Percentiles rank a stretch among this genome's conserved stretches.
Evolutionary conservation across 192 early-diverging fungal genomes (phyloP).

Genomic region (Podila minutissima): DNA sequence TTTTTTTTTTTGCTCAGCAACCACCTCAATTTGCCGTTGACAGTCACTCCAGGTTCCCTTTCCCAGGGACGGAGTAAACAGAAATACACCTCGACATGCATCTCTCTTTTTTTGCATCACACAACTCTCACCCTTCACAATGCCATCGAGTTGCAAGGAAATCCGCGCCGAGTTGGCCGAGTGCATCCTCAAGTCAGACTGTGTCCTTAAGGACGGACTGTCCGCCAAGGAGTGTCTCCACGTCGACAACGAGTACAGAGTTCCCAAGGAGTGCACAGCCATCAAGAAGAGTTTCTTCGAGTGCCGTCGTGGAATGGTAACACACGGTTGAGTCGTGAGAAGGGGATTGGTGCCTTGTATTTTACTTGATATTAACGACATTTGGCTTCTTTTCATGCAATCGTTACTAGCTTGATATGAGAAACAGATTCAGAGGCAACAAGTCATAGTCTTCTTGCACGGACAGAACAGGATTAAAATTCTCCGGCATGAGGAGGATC

Average conservation of each 20-base stretch:
- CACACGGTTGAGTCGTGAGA: too few relatives aligned
- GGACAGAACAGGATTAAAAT: neutral
- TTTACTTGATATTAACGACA: neutral
- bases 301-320: constrained; percentile 66
- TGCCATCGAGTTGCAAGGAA: constrained; percentile 70
- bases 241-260: constrained; percentile 56
- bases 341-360: neutral
- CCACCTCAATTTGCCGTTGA: too few relatives aligned
- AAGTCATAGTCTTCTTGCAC: constrained; percentile 48
- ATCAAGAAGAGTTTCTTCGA: constrained; percentile 67
- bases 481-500: neutral
- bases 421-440: constrained; percentile 62
- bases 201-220: constrained; percentile 58
- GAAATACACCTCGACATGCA: too few relatives aligned
- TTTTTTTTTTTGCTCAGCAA: neutral
- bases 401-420: constrained; percentile 56
- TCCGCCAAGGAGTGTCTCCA: constrained; percentile 63
- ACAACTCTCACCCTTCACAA: constrained; percentile 8
- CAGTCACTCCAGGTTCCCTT: too few relatives aligned
- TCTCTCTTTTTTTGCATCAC: neutral
- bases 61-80: too few relatives aligned
- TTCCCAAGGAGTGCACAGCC: constrained; percentile 62
- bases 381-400: neutral
- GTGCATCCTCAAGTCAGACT: constrained; percentile 67
- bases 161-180: constrained; percentile 63